phyloP scores from a whole-genome alignment of 495 filamentous ascomycete genomes.

The Cudoniella acicularis region DNA sequence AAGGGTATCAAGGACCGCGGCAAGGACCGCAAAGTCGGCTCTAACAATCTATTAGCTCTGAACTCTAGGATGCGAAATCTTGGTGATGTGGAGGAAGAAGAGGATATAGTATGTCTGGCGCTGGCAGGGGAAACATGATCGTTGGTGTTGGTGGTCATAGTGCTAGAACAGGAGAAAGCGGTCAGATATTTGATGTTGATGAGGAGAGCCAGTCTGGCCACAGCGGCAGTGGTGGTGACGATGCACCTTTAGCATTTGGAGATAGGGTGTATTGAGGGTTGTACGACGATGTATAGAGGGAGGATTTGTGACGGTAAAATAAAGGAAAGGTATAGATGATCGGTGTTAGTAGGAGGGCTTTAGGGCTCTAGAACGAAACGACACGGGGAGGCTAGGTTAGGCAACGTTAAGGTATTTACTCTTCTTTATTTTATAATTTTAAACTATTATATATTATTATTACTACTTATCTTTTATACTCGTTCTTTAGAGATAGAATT shows the following conservation, averaged over 20 bases:
- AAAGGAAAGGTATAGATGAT: not conserved
- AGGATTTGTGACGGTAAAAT: not conserved
- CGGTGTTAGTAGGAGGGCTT: not conserved
- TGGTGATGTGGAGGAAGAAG: constrained; percentile 1
- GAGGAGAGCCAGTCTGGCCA: constrained; percentile 35
- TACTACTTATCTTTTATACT: not conserved
- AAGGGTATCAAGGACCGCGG: constrained; percentile 93
- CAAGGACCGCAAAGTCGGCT: constrained; percentile 63
- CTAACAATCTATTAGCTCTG: constrained; percentile 11
- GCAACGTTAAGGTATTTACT: not conserved
- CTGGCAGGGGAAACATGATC: not conserved
- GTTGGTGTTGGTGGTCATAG: too few relatives aligned
- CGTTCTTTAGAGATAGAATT: not conserved
- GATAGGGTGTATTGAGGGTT: constrained; percentile 36
- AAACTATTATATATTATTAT: not conserved
- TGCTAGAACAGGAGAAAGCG: constrained; percentile 22
- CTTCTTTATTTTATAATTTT: not conserved
- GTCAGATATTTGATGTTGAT: constrained; percentile 45
- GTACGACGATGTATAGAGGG: not conserved
- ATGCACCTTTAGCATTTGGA: constrained; percentile 35
- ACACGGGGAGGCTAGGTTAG: too few relatives aligned
- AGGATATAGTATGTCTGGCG: constrained; percentile 10
- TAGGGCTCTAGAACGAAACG: too few relatives aligned
- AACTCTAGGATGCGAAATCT: not conserved
- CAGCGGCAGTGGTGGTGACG: constrained; percentile 30